phyloP scores from a whole-genome alignment of 1,284 basidiomycete genomes.

The Microbotryum saponariae region DNA sequence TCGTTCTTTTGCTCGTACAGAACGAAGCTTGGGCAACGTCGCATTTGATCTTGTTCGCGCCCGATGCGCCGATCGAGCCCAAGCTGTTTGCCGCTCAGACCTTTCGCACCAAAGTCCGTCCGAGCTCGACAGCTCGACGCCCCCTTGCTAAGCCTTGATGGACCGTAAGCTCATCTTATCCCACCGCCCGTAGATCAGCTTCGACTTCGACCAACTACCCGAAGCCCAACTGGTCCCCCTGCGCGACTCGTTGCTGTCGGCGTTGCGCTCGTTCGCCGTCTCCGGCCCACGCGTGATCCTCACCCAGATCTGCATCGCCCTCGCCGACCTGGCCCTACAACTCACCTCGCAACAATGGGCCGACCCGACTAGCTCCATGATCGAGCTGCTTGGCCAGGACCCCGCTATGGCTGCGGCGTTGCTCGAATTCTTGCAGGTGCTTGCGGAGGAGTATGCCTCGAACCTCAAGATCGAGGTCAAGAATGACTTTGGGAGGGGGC shows the following conservation, averaged over 20 bases:
- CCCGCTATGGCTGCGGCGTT: slow-evolving; percentile 74
- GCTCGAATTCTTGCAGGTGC: slow-evolving; percentile 80
- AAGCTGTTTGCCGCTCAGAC: slow-evolving; percentile 96
- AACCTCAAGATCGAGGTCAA: slow-evolving; percentile 79
- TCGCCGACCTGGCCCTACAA: slow-evolving; percentile 86
- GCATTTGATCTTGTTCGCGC: slow-evolving; percentile 75
- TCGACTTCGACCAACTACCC: slow-evolving; percentile 86
- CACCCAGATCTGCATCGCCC: slow-evolving; percentile 79
- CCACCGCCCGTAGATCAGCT: slow-evolving; percentile 62
- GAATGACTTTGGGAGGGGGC: slow-evolving; percentile 48
- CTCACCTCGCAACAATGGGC: slow-evolving; percentile 66
- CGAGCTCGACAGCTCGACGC: neutral
- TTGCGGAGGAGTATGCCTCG: slow-evolving; percentile 80
- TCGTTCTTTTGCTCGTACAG: slow-evolving; percentile 46
- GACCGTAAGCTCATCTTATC: too few relatives aligned
- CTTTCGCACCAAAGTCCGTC: slow-evolving; percentile 78
- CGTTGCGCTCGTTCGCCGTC: slow-evolving; percentile 59
- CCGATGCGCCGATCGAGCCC: slow-evolving; percentile 69
- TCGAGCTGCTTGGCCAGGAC: slow-evolving; percentile 76
- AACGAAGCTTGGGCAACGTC: slow-evolving; percentile 93
- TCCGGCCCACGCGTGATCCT: slow-evolving; percentile 75
- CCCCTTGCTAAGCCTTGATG: too few relatives aligned
- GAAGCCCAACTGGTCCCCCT: slow-evolving; percentile 50
- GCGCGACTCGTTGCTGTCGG: slow-evolving; percentile 75
- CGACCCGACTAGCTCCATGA: slow-evolving; percentile 70